Percentiles rank a stretch among this genome's conserved stretches.
Conservation (phyloP, 2,329 filamentous ascomycete species). For the Aspergillus sp. region DNA sequence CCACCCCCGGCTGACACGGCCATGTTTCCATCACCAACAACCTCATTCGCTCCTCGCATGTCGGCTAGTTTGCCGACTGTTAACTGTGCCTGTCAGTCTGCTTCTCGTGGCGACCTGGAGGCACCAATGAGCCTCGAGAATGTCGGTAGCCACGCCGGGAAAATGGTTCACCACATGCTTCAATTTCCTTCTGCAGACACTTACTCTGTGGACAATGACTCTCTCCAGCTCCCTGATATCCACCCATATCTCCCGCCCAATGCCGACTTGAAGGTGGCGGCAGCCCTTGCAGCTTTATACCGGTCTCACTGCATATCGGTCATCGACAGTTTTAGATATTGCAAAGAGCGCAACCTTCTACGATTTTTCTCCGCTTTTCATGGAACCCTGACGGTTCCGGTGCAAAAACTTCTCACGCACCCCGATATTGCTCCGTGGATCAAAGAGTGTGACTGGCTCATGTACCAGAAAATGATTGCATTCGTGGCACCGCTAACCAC, state of each 20-base stretch:
- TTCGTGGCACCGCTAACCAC: constrained; percentile 84
- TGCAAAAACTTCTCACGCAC: constrained; percentile 83
- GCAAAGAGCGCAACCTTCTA: constrained; percentile 95
- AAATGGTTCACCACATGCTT: constrained; percentile 35
- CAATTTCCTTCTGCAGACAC: constrained; percentile 29
- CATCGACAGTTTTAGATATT: constrained; percentile 90
- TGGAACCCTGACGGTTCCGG: constrained; percentile 91
- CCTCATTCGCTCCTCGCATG: constrained; percentile 29
- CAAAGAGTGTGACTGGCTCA: constrained; percentile 86
- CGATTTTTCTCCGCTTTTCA: constrained; percentile 92
- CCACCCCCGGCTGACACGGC: constrained; percentile 32
- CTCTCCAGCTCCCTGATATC: constrained; percentile 77
- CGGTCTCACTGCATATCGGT: constrained; percentile 91
- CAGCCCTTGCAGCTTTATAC: constrained; percentile 79
- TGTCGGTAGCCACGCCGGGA: constrained; percentile 30
- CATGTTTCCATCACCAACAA: constrained; percentile 34
- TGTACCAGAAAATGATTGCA: constrained; percentile 95
- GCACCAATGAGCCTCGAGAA: constrained; percentile 29
- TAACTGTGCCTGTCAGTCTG: constrained; percentile 25
- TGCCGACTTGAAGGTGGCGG: constrained; percentile 80
- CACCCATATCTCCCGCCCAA: constrained; percentile 70
- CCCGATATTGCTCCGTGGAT: constrained; percentile 84
- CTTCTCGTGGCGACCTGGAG: constrained; percentile 20
- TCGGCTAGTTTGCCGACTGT: constrained; percentile 13
- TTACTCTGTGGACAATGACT: constrained; percentile 54